Base-by-base conservation (phyloP, 1,284 basidiomycete species). In the Lentinula novae-zelandiae region DNA sequence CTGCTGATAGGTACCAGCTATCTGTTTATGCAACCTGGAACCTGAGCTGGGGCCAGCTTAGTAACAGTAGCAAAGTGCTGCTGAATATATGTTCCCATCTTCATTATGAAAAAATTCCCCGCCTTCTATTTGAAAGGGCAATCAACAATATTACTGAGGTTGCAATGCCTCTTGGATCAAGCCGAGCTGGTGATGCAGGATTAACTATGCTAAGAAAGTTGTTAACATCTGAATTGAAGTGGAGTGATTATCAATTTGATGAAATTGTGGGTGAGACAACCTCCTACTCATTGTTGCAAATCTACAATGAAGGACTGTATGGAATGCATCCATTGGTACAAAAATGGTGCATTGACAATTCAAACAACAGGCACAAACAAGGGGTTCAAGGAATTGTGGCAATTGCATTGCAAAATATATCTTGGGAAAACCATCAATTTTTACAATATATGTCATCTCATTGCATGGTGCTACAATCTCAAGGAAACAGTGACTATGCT, bases 21-120 rank as follows among this genome's bases (percentile, higher is more conserved):
- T 49, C 56, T 36, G 48, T 58, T 6, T 58, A 58, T 58, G 27
- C 46, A 8, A 51, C 46, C 5, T 58, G 56, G 56, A 50, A 58
- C 27, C 20, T 58, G 1, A 58, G 56, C 33, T 58, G 56, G 56
- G 22, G 27, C 0, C 6, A 50, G 17, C 46, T 58, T 9, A 31
- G 36, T 58, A 33, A 27, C 10, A 10, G 15, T 15, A 17, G 56
- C 20, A 50, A 39, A 34, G n/a, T 10, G 36, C 3, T 55, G 38
- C 50, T 62, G 33, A 9, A 9, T 20, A 4, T 53, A 20, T 53
- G 36, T 38, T 50, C 56, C 12, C 33, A 40, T n/a, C 34, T 57
- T 36, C 56, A 57, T 38, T 22, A 22, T 57, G 56, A 57, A 20
- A 12, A 20, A 4, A 57, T 57, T 5, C 56, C 56, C 13, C 15